Evolutionary conservation across 2,329 filamentous ascomycete genomes (phyloP), one percentile per base, ranked within the genome.

Genomic region (Paracamarosporium sp.): DNA sequence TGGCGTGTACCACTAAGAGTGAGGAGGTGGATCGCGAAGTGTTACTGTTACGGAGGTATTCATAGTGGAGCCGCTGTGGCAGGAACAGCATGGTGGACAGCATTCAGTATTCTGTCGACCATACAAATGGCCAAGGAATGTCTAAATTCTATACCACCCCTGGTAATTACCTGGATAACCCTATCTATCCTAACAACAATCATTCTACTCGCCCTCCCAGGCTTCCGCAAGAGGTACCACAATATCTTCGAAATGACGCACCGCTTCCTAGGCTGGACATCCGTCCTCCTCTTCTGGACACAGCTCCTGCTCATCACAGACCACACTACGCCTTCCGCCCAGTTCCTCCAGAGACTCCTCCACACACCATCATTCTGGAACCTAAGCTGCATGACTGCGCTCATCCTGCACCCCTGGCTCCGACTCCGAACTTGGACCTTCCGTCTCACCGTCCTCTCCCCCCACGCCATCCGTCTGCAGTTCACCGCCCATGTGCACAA

Each of bases 401-500:
- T 88, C 63, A 83, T 93, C 61, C 80, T 89, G 44, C 86, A 89
- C 50, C 90, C 91, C 1, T 96, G 91, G 91, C 72, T 90, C 2
- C 83, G 86, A 56, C 85, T 95, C 27, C 86, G 90, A 54, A 87
- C 85, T 64, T 87, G 91, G 55, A 78, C 80, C 9, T 89, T 94
- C 60, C 79, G 83, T 20, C 81, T 88, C 8, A 87, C 92, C 68
- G 79, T 83, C 3, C 85, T 95, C 17, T 94, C 91, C 0, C 73
- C 83, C 22, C 91, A 93, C 76, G 91, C 90, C 36, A 79, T 91
- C 28, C 85, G 88, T 38, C 83, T 95, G 20, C 85, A 89, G 70
- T 74, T 71, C 57, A 58, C 65, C 5, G 55, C 73, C 36, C 47
- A 25, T 12, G 53, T 75, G 28, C 63, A 66, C 55, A 68, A 66